Evolutionary conservation across 768 basidiomycete genomes (phyloP), one percentile per base, ranked within the genome.

Genomic region (Hygrophorus russula): DNA sequence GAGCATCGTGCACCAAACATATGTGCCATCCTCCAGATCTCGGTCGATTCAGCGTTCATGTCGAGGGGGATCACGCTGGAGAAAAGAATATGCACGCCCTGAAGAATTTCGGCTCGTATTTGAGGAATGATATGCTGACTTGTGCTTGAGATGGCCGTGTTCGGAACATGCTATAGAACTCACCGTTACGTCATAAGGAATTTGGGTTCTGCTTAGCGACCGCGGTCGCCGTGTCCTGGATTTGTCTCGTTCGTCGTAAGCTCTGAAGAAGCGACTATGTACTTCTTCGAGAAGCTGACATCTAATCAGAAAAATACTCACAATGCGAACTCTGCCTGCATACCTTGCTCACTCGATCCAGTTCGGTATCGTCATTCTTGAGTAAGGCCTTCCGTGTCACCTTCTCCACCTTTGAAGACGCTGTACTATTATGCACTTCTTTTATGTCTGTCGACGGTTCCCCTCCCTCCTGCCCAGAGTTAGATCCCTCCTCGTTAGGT

Each of bases 51-150:
- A 30, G 89, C 84, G 44, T 65, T 69, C 2, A 78, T 80, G 53
- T 90, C 83, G n/a, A 93, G 73, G 3, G 94, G 92, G 44, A 98
- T 92, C 32, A 99, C 79, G 45, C 92, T 89, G 1, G 94, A 97
- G 62, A 99, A 98, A 29, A 94, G 69, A 27, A 99, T 74, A 54
- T 85, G 78, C 20, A 82, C 72, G 20, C 84, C 87, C 29, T 72
- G 70, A n/a, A 98, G 70, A 0, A 88, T 82, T 51, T 77, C 73
- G 17, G 68, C 57, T 42, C 94, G 82, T 60, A 94, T 71, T 42
- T 69, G 66, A 11, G 89, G 88, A 41, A 98, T 93, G 50, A 99
- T 96, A 41, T 60, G 63, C 93, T 97, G 53, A 44, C 19, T 14
- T 41, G 8, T 36, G 45, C 28, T 29, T 32, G 13, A n/a, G 44